phyloP scores from a whole-genome alignment of 1,139 yeast species.

The Pichia sp. region DNA sequence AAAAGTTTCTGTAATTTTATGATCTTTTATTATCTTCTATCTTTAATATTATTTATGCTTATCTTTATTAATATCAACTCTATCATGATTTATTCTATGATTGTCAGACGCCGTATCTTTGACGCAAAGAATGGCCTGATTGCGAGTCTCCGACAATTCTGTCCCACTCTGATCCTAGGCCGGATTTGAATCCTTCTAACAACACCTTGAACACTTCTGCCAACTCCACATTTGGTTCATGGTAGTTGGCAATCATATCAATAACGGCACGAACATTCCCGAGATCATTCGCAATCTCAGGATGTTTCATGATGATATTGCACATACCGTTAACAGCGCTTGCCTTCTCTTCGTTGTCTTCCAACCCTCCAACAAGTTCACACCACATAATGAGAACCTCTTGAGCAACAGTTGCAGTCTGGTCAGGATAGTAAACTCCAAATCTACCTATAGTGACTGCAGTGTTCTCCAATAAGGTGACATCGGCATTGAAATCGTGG shows the following conservation, averaged over 20 bases:
- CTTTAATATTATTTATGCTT: neutral
- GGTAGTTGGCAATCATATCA: slow-evolving; percentile 61
- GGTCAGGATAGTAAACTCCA: slow-evolving; percentile 62
- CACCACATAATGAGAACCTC: slow-evolving; percentile 67
- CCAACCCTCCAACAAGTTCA: slow-evolving; percentile 55
- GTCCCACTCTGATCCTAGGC: slow-evolving; percentile 42
- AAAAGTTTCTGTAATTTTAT: neutral
- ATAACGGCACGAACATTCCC: slow-evolving; percentile 52
- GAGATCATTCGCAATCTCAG: slow-evolving; percentile 52
- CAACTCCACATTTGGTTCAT: slow-evolving; percentile 47
- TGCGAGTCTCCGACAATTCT: slow-evolving; percentile 12
- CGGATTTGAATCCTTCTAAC: slow-evolving; percentile 43
- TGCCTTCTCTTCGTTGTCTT: slow-evolving; percentile 78
- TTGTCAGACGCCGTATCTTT: slow-evolving; percentile 27
- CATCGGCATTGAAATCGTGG: slow-evolving; percentile 51
- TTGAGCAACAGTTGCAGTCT: slow-evolving; percentile 30
- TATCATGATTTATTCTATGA: neutral
- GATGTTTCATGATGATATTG: slow-evolving; percentile 50
- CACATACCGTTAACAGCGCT: slow-evolving; percentile 73
- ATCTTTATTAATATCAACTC: neutral
- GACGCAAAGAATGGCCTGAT: slow-evolving; percentile 21
- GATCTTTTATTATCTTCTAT: neutral
- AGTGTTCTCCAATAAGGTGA: slow-evolving; percentile 75
- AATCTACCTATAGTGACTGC: slow-evolving; percentile 93
- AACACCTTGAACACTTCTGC: slow-evolving; percentile 44